Base-by-base conservation (phyloP, 495 filamentous ascomycete genomes). In the Halenospora varia region DNA sequence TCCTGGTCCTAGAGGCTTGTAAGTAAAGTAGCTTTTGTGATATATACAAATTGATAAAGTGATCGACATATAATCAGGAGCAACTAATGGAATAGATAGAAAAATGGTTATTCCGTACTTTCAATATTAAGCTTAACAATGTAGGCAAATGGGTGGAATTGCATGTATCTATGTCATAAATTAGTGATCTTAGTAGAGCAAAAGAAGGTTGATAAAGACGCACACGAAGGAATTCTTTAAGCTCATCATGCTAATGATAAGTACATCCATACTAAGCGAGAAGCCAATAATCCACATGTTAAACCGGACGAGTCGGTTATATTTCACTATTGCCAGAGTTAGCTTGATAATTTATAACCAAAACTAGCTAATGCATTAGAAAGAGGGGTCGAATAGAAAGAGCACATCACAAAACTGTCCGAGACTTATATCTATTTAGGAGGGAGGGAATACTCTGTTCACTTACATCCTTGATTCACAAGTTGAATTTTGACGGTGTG, bases 111-210 rank as follows among this genome's bases (percentile, higher is more conserved):
- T n/a, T n/a, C n/a, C n/a, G n/a, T n/a, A n/a, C n/a, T 39, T 48
- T 62, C 59, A 39, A 81, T 78, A 51, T 79, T 76, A 29, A 81
- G 71, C 51, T 81, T 81, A 20, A 81, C 76, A 24, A 74, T 76
- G 59, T 80, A 81, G 3, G 76, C 71, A 9, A 81, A 64, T 2
- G 77, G 77, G 40, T 79, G 77, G 62, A 81, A 78, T 71, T 78
- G 76, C 59, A 77, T 72, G 61, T 77, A 78, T 23, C 66, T 64
- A 45, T 72, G 4, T 35, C 29, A 23, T 3, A 25, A 6, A 18
- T 40, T 17, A 25, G 2, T 23, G 15, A 1, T 23, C 6, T 22
- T 48, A 39, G 39, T 18, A 19, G 29, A 49, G 49, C 9, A 25
- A n/a, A 15, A 11, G 18, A 25, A 17, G 11, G 26, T 9, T 20